These are phyloP conservation scores for Hypomyces rosellus DNA, from an alignment of 2,329 filamentous ascomycete genomes.

Conservation along the genomic window DNA sequence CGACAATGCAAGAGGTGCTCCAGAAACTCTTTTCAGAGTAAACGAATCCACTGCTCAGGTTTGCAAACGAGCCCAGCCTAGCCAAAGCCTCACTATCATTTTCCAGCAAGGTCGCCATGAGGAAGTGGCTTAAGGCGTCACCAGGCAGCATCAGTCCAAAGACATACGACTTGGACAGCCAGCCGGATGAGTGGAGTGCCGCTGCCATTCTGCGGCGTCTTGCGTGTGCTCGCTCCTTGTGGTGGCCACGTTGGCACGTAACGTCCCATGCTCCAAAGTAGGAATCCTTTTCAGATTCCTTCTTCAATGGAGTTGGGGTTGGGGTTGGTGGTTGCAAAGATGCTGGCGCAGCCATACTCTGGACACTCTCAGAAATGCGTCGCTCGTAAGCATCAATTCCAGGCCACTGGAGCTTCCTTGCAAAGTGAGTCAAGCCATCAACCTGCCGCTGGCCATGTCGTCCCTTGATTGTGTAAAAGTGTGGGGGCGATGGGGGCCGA, in stretches of 20 bases:
- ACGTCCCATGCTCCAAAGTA: conserved; percentile 41
- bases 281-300: conserved; percentile 27
- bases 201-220: conserved; percentile 51
- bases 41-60: conserved; percentile 58
- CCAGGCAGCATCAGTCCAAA: conserved; percentile 60
- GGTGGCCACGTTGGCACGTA: conserved; percentile 23
- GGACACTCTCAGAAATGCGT: conserved; percentile 43
- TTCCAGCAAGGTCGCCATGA: conserved; percentile 61
- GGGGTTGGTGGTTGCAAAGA: conserved; percentile 11
- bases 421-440: conserved; percentile 57
- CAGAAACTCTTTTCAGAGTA: conserved; percentile 61
- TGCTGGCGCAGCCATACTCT: conserved; percentile 34
- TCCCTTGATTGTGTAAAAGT: conserved; percentile 46
- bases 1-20: conserved; percentile 61
- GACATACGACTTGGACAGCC: conserved; percentile 62
- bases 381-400: conserved; percentile 47
- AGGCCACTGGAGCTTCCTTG: conserved; percentile 56
- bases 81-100: conserved; percentile 54
- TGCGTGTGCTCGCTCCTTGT: conserved; percentile 28
- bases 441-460: conserved; percentile 54
- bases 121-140: conserved; percentile 54
- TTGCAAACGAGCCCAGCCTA: conserved; percentile 54
- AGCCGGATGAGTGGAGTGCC: conserved; percentile 53
- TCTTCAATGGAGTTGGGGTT: conserved; percentile 26
- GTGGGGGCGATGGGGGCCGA: conserved; percentile 23